Base-by-base conservation (phyloP, 805 yeast genomes). In the Candida ficus region DNA sequence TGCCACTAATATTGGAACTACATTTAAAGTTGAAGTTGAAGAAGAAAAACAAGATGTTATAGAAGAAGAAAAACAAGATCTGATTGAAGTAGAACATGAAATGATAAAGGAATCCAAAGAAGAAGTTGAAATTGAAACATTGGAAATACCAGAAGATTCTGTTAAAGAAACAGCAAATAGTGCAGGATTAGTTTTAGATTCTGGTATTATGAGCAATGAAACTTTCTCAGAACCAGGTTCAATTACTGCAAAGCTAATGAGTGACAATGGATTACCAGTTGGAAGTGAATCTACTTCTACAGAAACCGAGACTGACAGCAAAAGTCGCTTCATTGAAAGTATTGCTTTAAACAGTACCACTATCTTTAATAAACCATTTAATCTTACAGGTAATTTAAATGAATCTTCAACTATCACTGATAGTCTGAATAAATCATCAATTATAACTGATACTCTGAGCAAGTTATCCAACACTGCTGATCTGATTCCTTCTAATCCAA, bases 201-300 rank as follows among this genome's bases (percentile, higher is more conserved):
- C 29, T 23, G 42, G 38, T 7, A 3, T 22, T 4, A 22, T 37
- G 6, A 29, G 12, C 9, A 12, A 28, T 19, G 36, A 37, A n/a
- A 5, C 28, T 7, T n/a, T 32, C 4, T 46, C 56, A 14, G 38
- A 42, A 5, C 39, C 41, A 2, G 49, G 51, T 2, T 39, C 47
- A 8, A 29, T 45, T 10, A 46, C 51, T 1, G 48, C 49, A 1
- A 43, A 29, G 21, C 37, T 50, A 30, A 38, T 25, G n/a, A 23
- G 34, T 8, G 38, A 36, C 3, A 29, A 27, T 4, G 46, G 33
- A 4, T 23, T 43, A 7, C 21, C 40, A 5, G 14, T n/a, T 8
- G 38, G 28, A n/a, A 37, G 35, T 12, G 27, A 16, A n/a, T 20
- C 31, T 13, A 44, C 29, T 29, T 48, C 39, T 25, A 12, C 29